Evolutionary conservation across 164 flowering plant species (phyloP).

Genomic region (Pachysandra terminalis): DNA sequence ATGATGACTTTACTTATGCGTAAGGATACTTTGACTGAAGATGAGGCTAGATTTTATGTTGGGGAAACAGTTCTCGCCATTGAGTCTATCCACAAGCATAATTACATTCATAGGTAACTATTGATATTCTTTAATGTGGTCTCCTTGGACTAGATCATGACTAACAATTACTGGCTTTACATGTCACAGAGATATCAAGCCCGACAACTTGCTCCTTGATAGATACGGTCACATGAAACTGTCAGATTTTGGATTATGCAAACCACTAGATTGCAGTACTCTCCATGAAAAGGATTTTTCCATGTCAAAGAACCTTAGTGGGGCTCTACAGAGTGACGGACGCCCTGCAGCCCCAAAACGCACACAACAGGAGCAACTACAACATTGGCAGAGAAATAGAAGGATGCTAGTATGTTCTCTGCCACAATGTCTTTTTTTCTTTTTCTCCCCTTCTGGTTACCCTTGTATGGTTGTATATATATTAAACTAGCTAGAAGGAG

Average conservation of each 20-base stretch:
- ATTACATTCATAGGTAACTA: conserved; percentile 63
- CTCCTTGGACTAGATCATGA: not conserved
- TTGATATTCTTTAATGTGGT: not conserved
- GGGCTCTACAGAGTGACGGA: conserved; percentile 29
- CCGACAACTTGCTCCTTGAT: conserved; percentile 79
- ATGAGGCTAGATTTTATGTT: conserved; percentile 72
- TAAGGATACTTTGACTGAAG: conserved; percentile 67
- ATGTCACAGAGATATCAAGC: conserved; percentile 49
- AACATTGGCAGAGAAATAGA: conserved; percentile 81
- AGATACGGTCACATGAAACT: conserved; percentile 63
- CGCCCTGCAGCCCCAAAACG: conserved; percentile 48
- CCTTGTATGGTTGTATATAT: too few species aligned
- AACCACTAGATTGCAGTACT: conserved; percentile 74
- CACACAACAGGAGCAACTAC: conserved; percentile 74
- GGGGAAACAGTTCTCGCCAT: conserved; percentile 76
- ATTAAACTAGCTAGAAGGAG: too few species aligned
- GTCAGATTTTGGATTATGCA: conserved; percentile 80
- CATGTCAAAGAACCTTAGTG: conserved; percentile 26
- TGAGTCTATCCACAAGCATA: conserved; percentile 74
- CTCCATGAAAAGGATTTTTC: conserved; percentile 58
- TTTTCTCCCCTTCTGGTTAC: too few species aligned
- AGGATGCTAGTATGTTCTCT: conserved; percentile 55
- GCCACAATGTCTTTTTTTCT: not conserved
- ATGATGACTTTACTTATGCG: too few species aligned
- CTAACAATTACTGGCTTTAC: not conserved